Evolutionary conservation across 495 filamentous ascomycete genomes (phyloP).

Genomic region (Daldinia childiae): DNA sequence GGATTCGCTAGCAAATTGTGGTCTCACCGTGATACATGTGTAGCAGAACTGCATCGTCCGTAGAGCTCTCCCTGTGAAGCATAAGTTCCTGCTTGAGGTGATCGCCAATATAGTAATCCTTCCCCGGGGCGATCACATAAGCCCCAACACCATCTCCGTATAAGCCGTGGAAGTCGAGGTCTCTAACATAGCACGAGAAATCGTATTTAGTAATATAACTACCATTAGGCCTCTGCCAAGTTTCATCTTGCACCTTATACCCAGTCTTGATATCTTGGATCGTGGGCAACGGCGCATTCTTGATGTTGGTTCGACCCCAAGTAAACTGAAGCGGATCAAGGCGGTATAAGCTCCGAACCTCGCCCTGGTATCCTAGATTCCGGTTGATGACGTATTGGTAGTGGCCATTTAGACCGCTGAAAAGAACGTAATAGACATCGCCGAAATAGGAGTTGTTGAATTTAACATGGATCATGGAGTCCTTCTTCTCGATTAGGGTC

Average conservation of each 20-base stretch:
- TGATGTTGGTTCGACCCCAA: neutral
- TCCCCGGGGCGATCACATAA: neutral
- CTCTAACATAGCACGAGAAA: neutral
- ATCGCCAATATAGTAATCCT: neutral
- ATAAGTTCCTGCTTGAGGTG: constrained; percentile 1
- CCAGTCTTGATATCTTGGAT: neutral
- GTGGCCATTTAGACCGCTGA: neutral
- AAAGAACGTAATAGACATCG: neutral
- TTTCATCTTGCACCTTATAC: neutral
- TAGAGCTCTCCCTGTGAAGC: neutral
- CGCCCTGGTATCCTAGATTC: neutral
- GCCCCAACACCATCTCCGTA: neutral
- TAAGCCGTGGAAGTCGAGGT: neutral
- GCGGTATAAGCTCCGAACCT: neutral
- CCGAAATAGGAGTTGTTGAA: neutral
- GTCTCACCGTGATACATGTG: neutral
- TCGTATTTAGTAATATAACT: neutral
- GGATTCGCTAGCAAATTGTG: neutral
- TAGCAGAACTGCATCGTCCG: neutral
- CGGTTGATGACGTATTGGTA: neutral
- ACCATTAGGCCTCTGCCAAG: neutral
- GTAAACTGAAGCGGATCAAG: neutral
- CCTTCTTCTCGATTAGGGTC: neutral
- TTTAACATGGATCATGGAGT: neutral
- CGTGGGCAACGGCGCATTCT: neutral